A percentile compares a stretch with the other conserved stretches of the same genome.
Conservation (phyloP, 2,329 filamentous ascomycete species). For the Fusarium sp. region DNA sequence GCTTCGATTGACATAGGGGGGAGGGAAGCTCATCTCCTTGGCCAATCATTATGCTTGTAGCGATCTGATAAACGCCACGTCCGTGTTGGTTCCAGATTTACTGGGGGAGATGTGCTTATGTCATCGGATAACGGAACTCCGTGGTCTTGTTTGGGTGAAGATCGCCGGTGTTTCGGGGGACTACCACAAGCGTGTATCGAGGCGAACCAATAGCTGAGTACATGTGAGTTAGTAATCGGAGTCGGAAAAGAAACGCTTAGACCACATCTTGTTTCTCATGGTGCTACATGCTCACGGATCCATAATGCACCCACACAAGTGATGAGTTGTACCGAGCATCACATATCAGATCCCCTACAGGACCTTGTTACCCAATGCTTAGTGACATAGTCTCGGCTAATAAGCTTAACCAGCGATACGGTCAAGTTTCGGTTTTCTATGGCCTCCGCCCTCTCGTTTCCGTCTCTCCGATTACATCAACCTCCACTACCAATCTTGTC, state of each 20-base stretch:
- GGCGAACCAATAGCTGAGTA: neutral
- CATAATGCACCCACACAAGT: neutral
- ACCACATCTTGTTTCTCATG: slow-evolving; percentile 15
- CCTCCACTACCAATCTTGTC: neutral
- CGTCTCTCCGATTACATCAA: slow-evolving; percentile 38
- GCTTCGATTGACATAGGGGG: slow-evolving; percentile 13
- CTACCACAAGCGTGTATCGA: neutral
- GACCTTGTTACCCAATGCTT: no score
- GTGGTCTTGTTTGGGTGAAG: neutral
- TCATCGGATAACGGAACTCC: slow-evolving; percentile 15
- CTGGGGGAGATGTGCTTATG: slow-evolving; percentile 16
- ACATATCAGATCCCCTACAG: neutral
- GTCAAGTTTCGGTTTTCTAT: neutral
- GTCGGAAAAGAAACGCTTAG: slow-evolving; percentile 8
- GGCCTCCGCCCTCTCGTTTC: slow-evolving; percentile 22
- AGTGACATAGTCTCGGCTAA: neutral
- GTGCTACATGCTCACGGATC: neutral
- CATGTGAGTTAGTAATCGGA: neutral
- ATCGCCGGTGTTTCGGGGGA: neutral
- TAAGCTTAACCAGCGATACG: neutral
- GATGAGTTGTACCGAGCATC: neutral
- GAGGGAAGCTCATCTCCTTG: neutral
- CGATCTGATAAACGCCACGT: slow-evolving; percentile 15
- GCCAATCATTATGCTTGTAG: slow-evolving; percentile 1
- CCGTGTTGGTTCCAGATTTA: neutral